Evolutionary conservation across 495 filamentous ascomycete genomes (phyloP).

Genomic region (Apiosordaria backusii): DNA sequence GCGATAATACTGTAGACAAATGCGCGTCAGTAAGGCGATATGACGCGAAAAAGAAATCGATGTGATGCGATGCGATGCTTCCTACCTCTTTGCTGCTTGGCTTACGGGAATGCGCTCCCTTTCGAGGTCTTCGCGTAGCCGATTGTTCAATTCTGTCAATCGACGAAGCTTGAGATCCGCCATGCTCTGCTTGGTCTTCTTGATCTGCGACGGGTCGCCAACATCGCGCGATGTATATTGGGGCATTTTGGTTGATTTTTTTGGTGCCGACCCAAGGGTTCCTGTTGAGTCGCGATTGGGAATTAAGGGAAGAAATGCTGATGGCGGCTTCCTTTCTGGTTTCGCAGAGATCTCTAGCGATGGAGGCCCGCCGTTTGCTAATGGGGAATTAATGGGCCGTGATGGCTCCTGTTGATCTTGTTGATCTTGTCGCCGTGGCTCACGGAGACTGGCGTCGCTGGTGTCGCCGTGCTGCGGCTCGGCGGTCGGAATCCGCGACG

Average conservation of each 20-base stretch:
- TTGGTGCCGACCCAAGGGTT: conserved; percentile 6
- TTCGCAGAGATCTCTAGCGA: not conserved
- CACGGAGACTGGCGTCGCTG: conserved; percentile 17
- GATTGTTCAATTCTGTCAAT: conserved; percentile 91
- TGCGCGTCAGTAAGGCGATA: conserved; percentile 10
- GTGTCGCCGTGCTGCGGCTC: conserved; percentile 16
- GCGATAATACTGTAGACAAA: conserved; percentile 70
- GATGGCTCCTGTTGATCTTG: not conserved
- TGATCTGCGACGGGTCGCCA: conserved; percentile 64
- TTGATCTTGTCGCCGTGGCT: conserved; percentile 21
- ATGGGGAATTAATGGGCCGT: not conserved
- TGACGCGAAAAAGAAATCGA: not conserved
- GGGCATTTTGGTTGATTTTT: conserved; percentile 43
- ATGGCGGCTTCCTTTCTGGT: not conserved
- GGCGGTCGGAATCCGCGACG: conserved; percentile 21
- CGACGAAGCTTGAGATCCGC: conserved; percentile 95
- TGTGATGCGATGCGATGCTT: not conserved
- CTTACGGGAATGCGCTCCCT: conserved; percentile 92
- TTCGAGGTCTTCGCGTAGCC: conserved; percentile 91
- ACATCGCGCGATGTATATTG: conserved; percentile 54
- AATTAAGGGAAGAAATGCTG: not conserved
- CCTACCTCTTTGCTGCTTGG: conserved; percentile 86
- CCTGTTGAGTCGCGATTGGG: not conserved
- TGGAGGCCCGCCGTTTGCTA: not conserved
- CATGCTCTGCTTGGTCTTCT: conserved; percentile 99